Evolutionary conservation across 148 eudicot genomes (phyloP), one percentile per base, ranked within the genome.

Genomic region (Gaultheria prostrata): DNA sequence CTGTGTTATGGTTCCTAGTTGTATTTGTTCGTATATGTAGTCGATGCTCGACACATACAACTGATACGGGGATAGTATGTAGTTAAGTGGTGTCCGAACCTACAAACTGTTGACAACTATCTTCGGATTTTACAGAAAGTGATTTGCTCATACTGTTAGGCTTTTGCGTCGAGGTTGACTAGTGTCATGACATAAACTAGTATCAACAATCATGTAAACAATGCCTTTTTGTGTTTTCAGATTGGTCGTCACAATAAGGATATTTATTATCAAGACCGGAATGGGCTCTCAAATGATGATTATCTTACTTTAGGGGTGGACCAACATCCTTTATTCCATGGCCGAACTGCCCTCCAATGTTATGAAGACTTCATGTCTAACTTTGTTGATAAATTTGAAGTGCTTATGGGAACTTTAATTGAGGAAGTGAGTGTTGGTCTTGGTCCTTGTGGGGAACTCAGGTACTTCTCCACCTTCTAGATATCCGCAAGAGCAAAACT

Each of bases 371-470:
- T 92, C 86, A 90, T 92, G 77, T 26, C 70, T 49, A 90, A 87
- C 85, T 92, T 90, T 85, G 86, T 89, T 17, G 83, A 86, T 84
- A 90, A 87, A 76, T 92, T 92, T 87, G 91, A 86, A 73, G 82
- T 85, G 24, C 79, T 87, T n/a, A 85, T 92, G 75, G 94, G 94
- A 69, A 77, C 53, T 45, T 70, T 85, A 67, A 92, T 92, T 73
- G 91, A 87, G 87, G 93, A 93, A 84, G 84, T 93, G 45, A 85
- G 91, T 49, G 86, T 93, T 59, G 95, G 95, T 77, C 89, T 93
- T 75, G 95, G 95, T 50, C 95, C 95, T 24, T 88, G 85, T 76
- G 95, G 93, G 26, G 95, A 93, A 86, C 92, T 93, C 69, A 91
- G 93, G 92, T 91, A 90, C 84, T 32, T 61, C 67, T 83, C 73